Percentiles rank a stretch among this genome's conserved stretches.
These are phyloP conservation scores for Pseudocercospora macadamiae DNA, from an alignment of 2,329 filamentous ascomycete species.

Conservation along the genomic window DNA sequence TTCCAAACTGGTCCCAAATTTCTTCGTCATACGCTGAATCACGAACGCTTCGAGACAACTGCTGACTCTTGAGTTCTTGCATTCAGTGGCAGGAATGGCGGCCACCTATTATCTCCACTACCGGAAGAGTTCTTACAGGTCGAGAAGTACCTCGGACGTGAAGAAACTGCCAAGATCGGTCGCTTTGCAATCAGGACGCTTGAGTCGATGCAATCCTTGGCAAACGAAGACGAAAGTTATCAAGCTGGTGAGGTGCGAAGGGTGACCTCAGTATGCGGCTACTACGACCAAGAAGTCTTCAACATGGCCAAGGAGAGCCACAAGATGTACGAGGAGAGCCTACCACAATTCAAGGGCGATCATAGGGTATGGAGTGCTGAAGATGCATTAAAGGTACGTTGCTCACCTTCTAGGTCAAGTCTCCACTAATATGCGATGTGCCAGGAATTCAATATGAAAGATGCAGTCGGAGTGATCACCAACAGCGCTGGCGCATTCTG, in stretches of 20 bases:
- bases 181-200: constrained; percentile 24
- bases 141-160: constrained; percentile 19
- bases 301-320: constrained; percentile 17
- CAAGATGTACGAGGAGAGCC: constrained; percentile 22
- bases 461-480: constrained; percentile 21
- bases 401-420: too few relatives aligned
- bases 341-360: constrained; percentile 20
- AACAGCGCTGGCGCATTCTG: constrained; percentile 28
- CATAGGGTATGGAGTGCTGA: constrained; percentile 12
- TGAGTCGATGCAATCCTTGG: constrained; percentile 19
- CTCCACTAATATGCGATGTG: too few relatives aligned
- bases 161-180: constrained; percentile 22
- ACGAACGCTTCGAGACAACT: too few relatives aligned
- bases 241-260: constrained; percentile 19
- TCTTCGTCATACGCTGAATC: too few relatives aligned
- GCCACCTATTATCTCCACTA: background rate
- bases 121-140: constrained; percentile 20
- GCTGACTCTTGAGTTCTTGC: too few relatives aligned
- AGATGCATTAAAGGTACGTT: constrained; percentile 19
- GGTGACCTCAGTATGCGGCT: constrained; percentile 20
- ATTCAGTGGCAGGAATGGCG: constrained; percentile 4
- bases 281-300: constrained; percentile 18
- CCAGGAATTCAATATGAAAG: constrained; percentile 26
- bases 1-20: too few relatives aligned
- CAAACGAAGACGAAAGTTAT: constrained; percentile 13